A percentile compares a stretch with the other conserved stretches of the same genome.
These are phyloP conservation scores for Aspergillus quadrilineatus DNA, from an alignment of 2,329 filamentous ascomycete species.

Conservation along the genomic window DNA sequence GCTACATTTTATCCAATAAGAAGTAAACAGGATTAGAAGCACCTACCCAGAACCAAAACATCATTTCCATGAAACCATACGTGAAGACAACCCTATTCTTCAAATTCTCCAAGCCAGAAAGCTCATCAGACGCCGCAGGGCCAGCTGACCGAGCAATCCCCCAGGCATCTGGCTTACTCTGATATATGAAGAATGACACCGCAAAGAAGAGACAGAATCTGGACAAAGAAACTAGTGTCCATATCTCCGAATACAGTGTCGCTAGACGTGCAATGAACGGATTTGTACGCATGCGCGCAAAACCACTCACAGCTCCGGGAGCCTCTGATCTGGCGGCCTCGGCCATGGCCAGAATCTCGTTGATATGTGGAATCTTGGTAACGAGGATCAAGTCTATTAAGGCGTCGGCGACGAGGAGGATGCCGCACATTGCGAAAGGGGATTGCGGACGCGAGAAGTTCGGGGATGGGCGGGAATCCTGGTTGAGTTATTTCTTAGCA, in stretches of 20 bases:
- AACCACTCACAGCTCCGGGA: conserved; percentile 14
- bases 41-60: conserved; percentile 79
- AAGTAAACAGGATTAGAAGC: background rate
- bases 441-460: conserved; percentile 68
- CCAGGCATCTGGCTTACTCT: conserved; percentile 31
- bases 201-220: conserved; percentile 39
- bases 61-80: conserved; percentile 78
- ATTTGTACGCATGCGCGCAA: conserved; percentile 23
- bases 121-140: background rate
- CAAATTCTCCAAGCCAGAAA: conserved; percentile 59
- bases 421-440: conserved; percentile 64
- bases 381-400: conserved; percentile 66
- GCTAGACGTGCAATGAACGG: conserved; percentile 27
- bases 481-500: conserved; percentile 13
- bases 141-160: conserved; percentile 12
- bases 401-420: conserved; percentile 68
- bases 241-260: conserved; percentile 41
- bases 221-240: conserved; percentile 35
- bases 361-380: conserved; percentile 56
- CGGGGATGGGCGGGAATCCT: conserved; percentile 51
- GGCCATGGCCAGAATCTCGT: conserved; percentile 67
- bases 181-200: conserved; percentile 40
- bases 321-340: conserved; percentile 56
- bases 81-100: conserved; percentile 85
- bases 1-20: background rate